Percentiles rank a stretch among this genome's conserved stretches.
phyloP scores from a whole-genome alignment of 208 protist genomes.

The Novymonas esmeraldas region DNA sequence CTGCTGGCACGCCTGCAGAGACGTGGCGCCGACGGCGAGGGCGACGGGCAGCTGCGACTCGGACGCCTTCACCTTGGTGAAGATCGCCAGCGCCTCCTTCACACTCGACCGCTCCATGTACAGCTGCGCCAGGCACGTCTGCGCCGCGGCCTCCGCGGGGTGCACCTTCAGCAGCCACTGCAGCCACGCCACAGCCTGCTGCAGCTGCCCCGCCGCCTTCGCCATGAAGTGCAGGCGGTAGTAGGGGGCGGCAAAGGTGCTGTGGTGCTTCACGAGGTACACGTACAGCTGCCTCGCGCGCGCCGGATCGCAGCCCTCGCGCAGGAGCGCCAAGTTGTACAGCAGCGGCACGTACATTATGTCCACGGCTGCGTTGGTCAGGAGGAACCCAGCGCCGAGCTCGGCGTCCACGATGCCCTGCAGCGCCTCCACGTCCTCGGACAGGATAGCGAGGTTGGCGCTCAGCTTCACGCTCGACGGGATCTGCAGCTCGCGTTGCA shows the following conservation, averaged over 20 bases:
- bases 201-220: conserved; percentile 48
- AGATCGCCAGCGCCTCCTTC: conserved; percentile 45
- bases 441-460: conserved; percentile 66
- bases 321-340: conserved; percentile 81
- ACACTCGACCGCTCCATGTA: conserved; percentile 61
- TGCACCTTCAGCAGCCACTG: conserved; percentile 71
- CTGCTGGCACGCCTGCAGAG: conserved; percentile 71
- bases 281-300: conserved; percentile 71
- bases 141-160: conserved; percentile 56
- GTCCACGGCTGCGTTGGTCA: conserved; percentile 22
- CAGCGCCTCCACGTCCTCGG: conserved; percentile 56
- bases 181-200: conserved; percentile 83
- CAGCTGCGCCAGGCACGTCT: conserved; percentile 52
- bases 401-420: conserved; percentile 75
- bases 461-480: conserved; percentile 56
- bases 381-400: conserved; percentile 68
- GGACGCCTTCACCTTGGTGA: conserved; percentile 37
- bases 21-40: conserved; percentile 64
- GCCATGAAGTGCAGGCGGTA: conserved; percentile 73
- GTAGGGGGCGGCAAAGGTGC: conserved; percentile 69
- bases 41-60: conserved; percentile 48
- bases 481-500: conserved; percentile 49
- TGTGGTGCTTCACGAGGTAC: conserved; percentile 81
- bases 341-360: conserved; percentile 71
- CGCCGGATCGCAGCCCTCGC: conserved; percentile 48